These are phyloP conservation scores for Marchantia polymorpha DNA, from an alignment of 225 moss, liverwort and hornwort species.

Conservation along the genomic window DNA sequence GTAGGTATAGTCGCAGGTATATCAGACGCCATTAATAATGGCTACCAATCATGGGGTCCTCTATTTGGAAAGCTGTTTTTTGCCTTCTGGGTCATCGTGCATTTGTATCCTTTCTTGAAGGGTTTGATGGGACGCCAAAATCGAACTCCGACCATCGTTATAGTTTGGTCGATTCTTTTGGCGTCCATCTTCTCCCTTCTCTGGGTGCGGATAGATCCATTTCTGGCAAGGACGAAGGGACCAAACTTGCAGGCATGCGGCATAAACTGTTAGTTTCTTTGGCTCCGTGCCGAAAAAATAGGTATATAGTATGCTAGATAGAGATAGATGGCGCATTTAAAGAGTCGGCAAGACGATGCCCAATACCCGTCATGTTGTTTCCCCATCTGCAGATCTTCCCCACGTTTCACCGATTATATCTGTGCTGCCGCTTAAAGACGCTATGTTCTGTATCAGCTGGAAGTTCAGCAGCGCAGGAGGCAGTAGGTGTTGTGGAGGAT, in stretches of 20 bases:
- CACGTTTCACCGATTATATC: no score
- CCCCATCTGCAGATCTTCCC: no score
- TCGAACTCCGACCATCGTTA: conserved; percentile 73
- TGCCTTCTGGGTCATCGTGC: conserved; percentile 93
- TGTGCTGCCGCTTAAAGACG: no score
- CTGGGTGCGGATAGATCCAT: conserved; percentile 84
- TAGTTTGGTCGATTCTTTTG: conserved; percentile 82
- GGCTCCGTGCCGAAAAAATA: no score
- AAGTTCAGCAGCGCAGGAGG: no score
- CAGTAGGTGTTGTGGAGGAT: no score
- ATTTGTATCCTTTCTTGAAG: conserved; percentile 86
- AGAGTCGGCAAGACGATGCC: no score
- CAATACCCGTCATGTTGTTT: no score
- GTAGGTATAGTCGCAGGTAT: conserved; percentile 86
- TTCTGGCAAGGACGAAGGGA: conserved; percentile 57
- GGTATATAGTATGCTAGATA: no score
- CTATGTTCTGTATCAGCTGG: no score
- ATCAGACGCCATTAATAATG: conserved; percentile 82
- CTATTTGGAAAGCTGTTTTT: conserved; percentile 92
- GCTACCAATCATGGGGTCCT: conserved; percentile 77
- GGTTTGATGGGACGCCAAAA: conserved; percentile 91
- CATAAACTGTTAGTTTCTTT: conserved; percentile 50
- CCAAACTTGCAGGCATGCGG: conserved; percentile 56
- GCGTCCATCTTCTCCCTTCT: conserved; percentile 91
- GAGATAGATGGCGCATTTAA: no score